Evolutionary conservation across 2,329 filamentous ascomycete genomes (phyloP), one percentile per base, ranked within the genome.

Genomic region (Pseudogymnoascus sp.): DNA sequence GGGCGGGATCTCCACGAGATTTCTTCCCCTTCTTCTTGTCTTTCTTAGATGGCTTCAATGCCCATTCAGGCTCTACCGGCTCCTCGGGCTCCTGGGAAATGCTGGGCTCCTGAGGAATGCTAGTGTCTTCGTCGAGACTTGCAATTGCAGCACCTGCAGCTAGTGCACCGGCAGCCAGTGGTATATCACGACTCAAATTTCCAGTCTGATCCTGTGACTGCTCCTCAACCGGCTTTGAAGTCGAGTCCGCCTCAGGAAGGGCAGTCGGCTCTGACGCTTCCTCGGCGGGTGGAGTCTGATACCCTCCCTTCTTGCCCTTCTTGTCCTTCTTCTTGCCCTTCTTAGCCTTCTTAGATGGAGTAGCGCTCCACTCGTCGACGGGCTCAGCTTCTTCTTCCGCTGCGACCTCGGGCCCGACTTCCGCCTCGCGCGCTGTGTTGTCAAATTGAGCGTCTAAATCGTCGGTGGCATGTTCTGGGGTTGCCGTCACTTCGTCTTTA

Each of bases 141-240:
- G 29, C 29, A 56, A 56, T 56, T 21, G 29, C 50, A 17, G 44
- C 44, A n/a, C 7, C 29, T 10, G 11, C 19, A n/a, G 21, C 56
- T 9, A n/a, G 13, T 19, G 44, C 44, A n/a, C 7, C 29, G 10
- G 31, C 19, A n/a, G 33, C 56, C 7, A n/a, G 7, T 56, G 50
- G 29, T 70, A 79, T 78, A 70, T 79, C 80, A 11, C 72, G 66
- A 63, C 72, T 69, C 53, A 65, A 65, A 35, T 68, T 59, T 50
- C 65, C 50, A 35, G 46, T 23, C 7, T 33, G 19, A 2, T 42
- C 23, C 5, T 37, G 31, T 17, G 11, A 4, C 10, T 60, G 59
- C 29, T 62, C 60, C 1, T 33, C 40, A 7, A 7, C 4, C 7
- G 15, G 19, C 11, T 9, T 19, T 3, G n/a, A n/a, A 13, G 60